Evolutionary conservation across 129 eudicot genomes (phyloP), one percentile per base, ranked within the genome.

Genomic region (Calendula officinalis): DNA sequence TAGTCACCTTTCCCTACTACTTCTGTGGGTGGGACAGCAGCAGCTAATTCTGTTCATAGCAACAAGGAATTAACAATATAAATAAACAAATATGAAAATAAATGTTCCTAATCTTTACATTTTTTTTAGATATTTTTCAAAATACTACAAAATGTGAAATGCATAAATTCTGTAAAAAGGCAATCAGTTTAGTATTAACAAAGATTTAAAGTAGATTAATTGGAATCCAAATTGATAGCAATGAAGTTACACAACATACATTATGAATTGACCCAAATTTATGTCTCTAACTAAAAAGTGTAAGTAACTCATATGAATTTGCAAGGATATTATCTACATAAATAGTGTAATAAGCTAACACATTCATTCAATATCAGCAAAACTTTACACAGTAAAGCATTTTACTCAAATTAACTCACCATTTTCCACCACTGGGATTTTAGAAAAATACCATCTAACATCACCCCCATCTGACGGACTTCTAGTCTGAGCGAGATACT

Each of bases 401-500:
- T 16, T 39, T 8, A 10, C 47, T 36, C 36, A 51, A 53, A 47
- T 22, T 3, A 65, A 80, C 90, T 74, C 51, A 92, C 99, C 91
- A 73, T 85, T 81, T 56, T 68, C 80, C 17, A 74, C 76, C 56
- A 92, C 78, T 46, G 96, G 95, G 48, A 77, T 72, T 81, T 92
- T 92, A 73, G 96, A 88, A 45, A 81, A 92, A 63, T 88, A 92
- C 99, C 99, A 92, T 30, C 95, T 60, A 48, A 88, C 96, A 79
- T 88, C 99, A 30, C 99, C 95, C 5, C 96, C 96, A 77, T 92
- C 99, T 3, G 91, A 92, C 8, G 92, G 85, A 66, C 99, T 92
- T 35, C 75, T 66, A 3, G 99, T 92, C 50, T 83, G 91, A 0
- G 98, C 95, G 68, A 85, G 91, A 74, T 92, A 92, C 86, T 92